Conservation (phyloP, 1,284 basidiomycete species). For the Puccinia novopanici region DNA sequence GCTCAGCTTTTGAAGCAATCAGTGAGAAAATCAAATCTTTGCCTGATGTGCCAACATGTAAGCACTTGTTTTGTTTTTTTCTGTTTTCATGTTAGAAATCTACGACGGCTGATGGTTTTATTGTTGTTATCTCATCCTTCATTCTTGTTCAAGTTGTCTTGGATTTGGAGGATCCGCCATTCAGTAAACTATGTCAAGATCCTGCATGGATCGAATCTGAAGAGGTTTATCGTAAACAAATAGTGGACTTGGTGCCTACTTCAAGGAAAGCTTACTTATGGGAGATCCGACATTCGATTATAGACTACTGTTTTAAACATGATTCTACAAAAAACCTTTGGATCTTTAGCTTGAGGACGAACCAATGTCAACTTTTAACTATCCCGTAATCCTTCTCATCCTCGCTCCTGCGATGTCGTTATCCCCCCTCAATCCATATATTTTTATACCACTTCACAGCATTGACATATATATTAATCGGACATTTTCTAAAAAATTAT, state of each 20-base stretch:
- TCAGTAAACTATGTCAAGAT: conserved; percentile 28
- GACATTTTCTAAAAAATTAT: neutral
- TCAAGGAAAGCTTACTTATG: conserved; percentile 39
- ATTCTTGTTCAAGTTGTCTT: conserved; percentile 38
- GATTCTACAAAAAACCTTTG: conserved; percentile 26
- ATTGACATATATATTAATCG: neutral
- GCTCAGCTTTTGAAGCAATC: conserved; percentile 41
- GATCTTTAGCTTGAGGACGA: conserved; percentile 38
- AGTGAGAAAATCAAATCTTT: conserved; percentile 37
- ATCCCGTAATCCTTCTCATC: conserved; percentile 7
- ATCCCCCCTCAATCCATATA: neutral
- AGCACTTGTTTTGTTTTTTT: neutral
- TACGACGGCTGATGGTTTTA: neutral
- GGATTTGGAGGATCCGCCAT: conserved; percentile 44
- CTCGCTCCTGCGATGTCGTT: neutral
- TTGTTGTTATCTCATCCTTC: neutral
- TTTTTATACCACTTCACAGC: neutral
- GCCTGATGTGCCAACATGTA: conserved; percentile 44
- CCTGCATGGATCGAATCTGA: conserved; percentile 39
- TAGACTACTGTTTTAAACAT: conserved; percentile 29
- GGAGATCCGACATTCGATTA: conserved; percentile 39
- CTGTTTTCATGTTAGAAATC: neutral
- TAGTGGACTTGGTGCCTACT: conserved; percentile 33
- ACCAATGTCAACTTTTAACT: conserved; percentile 42
- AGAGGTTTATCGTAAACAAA: conserved; percentile 48